A percentile compares a stretch with the other conserved stretches of the same genome.
These are phyloP conservation scores for Arthrinium puccinioides DNA, from an alignment of 2,329 filamentous ascomycete species.

Conservation along the genomic window DNA sequence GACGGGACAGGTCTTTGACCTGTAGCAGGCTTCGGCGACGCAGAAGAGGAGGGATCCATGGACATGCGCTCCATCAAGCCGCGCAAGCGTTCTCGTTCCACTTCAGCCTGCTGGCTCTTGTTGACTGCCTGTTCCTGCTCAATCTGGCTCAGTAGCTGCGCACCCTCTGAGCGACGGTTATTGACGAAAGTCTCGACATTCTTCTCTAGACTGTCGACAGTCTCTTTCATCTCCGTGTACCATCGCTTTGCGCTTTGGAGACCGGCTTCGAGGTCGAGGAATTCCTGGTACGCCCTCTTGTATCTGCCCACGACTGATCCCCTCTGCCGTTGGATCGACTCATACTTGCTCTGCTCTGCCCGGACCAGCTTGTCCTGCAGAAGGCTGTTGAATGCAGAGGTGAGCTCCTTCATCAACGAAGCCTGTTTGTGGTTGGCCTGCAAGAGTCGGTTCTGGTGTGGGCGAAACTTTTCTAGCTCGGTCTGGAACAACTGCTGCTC, in stretches of 20 bases:
- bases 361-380: conserved; percentile 91
- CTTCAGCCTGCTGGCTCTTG: conserved; percentile 59
- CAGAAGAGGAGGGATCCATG: conserved; percentile 56
- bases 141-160: conserved; percentile 81
- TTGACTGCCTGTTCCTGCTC: conserved; percentile 66
- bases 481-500: conserved; percentile 89
- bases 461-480: conserved; percentile 94
- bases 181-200: conserved; percentile 97
- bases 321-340: conserved; percentile 75
- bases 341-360: conserved; percentile 92
- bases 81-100: conserved; percentile 77
- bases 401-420: conserved; percentile 90
- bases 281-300: conserved; percentile 86
- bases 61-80: conserved; percentile 95
- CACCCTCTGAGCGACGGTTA: conserved; percentile 85
- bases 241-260: conserved; percentile 84
- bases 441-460: conserved; percentile 82
- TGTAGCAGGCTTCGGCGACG: conserved; percentile 29
- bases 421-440: conserved; percentile 96
- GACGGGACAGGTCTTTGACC: conserved; percentile 32
- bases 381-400: conserved; percentile 75
- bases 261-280: conserved; percentile 81
- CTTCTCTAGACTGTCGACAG: conserved; percentile 83
- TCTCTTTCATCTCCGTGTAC: conserved; percentile 94
- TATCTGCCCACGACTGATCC: conserved; percentile 78